Evolutionary conservation across 106 monocot species (phyloP).

Genomic region (Hemerocallis citrina): DNA sequence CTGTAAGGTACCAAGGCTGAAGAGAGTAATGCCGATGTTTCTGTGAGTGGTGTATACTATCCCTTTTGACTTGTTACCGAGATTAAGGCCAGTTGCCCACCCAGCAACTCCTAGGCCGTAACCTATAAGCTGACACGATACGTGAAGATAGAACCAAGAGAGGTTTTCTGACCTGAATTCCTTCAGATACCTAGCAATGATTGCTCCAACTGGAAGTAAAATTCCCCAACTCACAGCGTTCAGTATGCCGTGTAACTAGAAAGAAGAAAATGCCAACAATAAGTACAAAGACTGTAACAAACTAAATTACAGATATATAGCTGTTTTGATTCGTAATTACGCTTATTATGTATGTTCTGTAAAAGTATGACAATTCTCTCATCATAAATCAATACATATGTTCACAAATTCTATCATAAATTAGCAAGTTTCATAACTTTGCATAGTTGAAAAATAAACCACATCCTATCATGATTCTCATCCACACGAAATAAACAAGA

Average conservation of each 20-base stretch:
- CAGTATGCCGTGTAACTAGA: slow-evolving; percentile 50
- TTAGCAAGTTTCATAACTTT: too few species aligned
- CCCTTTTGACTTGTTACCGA: slow-evolving; percentile 48
- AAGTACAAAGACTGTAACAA: neutral
- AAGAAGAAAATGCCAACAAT: neutral
- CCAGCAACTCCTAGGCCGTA: slow-evolving; percentile 43
- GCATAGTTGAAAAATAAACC: too few species aligned
- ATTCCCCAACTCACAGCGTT: slow-evolving; percentile 66
- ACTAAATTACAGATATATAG: neutral
- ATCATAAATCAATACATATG: too few species aligned
- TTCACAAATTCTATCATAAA: too few species aligned
- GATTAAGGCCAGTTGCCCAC: slow-evolving; percentile 50
- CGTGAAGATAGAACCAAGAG: slow-evolving; percentile 67
- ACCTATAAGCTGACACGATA: slow-evolving; percentile 40
- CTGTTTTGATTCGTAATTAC: neutral
- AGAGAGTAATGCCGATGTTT: slow-evolving; percentile 58
- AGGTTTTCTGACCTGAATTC: slow-evolving; percentile 45
- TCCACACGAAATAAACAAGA: too few species aligned
- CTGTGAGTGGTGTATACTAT: slow-evolving; percentile 32
- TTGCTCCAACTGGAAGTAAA: slow-evolving; percentile 53
- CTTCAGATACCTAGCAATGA: slow-evolving; percentile 54
- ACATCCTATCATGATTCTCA: too few species aligned
- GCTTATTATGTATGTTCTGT: too few species aligned
- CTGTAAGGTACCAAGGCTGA: slow-evolving; percentile 43
- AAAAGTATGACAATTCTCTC: too few species aligned